Evolutionary conservation across 2,329 filamentous ascomycete genomes (phyloP).

Genomic region (Tetracladium maxilliforme): DNA sequence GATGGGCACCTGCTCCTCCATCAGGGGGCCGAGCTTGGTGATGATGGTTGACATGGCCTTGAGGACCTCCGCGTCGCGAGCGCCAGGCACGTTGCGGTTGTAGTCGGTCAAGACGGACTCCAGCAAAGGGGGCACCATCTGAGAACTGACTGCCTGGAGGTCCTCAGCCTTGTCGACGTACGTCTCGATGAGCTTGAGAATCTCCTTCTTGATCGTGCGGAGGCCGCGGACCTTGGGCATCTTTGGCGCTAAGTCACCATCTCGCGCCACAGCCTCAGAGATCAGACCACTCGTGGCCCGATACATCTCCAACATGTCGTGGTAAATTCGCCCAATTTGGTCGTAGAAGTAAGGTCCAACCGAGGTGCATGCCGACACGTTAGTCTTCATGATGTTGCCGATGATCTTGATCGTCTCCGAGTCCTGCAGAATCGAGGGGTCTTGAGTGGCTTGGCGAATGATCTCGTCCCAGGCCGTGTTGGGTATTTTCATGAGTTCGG

Average conservation of each 20-base stretch:
- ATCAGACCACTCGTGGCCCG: constrained; percentile 93
- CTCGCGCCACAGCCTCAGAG: constrained; percentile 75
- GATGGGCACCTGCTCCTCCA: constrained; percentile 94
- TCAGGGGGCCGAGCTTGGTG: constrained; percentile 64
- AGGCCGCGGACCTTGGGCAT: constrained; percentile 93
- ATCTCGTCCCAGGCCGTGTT: constrained; percentile 94
- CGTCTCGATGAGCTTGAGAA: constrained; percentile 92
- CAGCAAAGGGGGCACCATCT: constrained; percentile 89
- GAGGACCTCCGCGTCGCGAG: constrained; percentile 88
- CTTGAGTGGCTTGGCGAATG: constrained; percentile 71
- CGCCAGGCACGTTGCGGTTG: constrained; percentile 90
- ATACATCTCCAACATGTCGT: constrained; percentile 99
- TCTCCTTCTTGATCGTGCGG: constrained; percentile 98
- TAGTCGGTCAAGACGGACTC: constrained; percentile 93
- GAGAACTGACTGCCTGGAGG: constrained; percentile 77
- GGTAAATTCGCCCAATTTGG: constrained; percentile 92
- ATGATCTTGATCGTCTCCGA: constrained; percentile 95
- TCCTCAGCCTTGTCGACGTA: constrained; percentile 98
- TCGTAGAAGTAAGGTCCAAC: constrained; percentile 97
- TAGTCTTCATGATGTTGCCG: constrained; percentile 99
- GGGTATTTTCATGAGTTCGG: constrained; percentile 84
- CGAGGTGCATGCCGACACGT: constrained; percentile 94
- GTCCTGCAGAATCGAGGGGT: constrained; percentile 80
- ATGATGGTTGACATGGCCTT: constrained; percentile 98
- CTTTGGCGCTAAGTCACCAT: constrained; percentile 92